phyloP scores from a whole-genome alignment of 2,329 filamentous ascomycete species.

The Biscogniauxia sp. region DNA sequence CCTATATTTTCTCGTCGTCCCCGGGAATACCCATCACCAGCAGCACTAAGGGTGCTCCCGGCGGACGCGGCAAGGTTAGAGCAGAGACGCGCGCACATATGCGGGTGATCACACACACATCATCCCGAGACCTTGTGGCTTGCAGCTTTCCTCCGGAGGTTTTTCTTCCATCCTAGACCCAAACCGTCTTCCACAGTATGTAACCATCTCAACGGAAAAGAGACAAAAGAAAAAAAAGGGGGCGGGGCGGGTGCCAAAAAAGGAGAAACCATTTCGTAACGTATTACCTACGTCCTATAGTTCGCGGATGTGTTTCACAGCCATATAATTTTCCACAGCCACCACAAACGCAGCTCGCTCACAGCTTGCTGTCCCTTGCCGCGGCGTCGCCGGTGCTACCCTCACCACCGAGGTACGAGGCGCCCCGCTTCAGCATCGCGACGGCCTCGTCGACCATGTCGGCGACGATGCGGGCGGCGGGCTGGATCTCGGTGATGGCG shows the following conservation, averaged over 20 bases:
- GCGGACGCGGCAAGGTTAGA: too few relatives aligned
- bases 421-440: slow-evolving; percentile 61
- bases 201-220: too few relatives aligned
- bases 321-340: too few relatives aligned
- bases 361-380: slow-evolving; percentile 40
- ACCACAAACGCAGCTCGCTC: slow-evolving; percentile 19
- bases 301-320: too few relatives aligned
- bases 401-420: slow-evolving; percentile 51
- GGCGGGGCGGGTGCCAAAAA: too few relatives aligned
- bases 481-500: slow-evolving; percentile 72
- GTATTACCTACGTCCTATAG: too few relatives aligned
- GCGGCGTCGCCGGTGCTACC: not conserved
- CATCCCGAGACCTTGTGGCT: not conserved
- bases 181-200: too few relatives aligned
- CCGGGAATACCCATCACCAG: not conserved
- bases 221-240: too few relatives aligned
- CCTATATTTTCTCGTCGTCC: too few relatives aligned
- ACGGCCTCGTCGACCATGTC: slow-evolving; percentile 84
- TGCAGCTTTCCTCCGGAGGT: slow-evolving; percentile 3
- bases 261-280: too few relatives aligned
- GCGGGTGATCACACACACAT: not conserved
- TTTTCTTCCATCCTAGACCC: not conserved
- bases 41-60: not conserved
- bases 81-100: not conserved
- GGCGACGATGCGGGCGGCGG: slow-evolving; percentile 78